phyloP scores from a whole-genome alignment of 768 basidiomycete species.

The Royoungia palumana region DNA sequence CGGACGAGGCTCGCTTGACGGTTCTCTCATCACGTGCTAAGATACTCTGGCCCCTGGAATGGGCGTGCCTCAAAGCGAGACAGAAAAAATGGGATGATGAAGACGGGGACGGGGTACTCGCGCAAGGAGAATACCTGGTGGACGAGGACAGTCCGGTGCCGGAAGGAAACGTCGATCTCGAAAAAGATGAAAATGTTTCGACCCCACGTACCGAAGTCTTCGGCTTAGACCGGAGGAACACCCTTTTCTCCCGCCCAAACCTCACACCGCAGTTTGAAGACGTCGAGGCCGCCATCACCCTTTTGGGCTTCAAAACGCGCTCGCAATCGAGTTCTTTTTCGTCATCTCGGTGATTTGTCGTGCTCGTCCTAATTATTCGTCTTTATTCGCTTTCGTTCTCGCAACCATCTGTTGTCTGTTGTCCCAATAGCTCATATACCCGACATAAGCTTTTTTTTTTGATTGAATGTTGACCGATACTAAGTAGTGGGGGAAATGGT shows the following conservation, averaged over 20 bases:
- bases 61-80: conserved; percentile 61
- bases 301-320: conserved; percentile 32
- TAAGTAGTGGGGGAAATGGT: not conserved
- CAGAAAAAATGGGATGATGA: conserved; percentile 26
- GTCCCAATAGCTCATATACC: conserved; percentile 9
- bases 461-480: not conserved
- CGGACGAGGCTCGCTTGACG: conserved; percentile 26
- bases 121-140: not conserved
- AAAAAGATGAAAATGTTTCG: conserved; percentile 10
- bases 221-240: not conserved
- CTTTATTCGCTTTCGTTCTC: conserved; percentile 17
- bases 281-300: conserved; percentile 36
- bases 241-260: conserved; percentile 1
- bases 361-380: conserved; percentile 28
- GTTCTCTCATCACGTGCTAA: conserved; percentile 33
- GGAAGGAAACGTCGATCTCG: conserved; percentile 13
- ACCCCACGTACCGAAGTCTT: conserved; percentile 1
- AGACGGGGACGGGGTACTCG: conserved; percentile 11
- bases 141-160: conserved; percentile 15
- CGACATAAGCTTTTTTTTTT: too few relatives aligned
- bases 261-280: conserved; percentile 27
- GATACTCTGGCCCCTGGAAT: conserved; percentile 59
- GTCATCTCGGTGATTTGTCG: conserved; percentile 10
- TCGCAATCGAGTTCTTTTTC: conserved; percentile 4
- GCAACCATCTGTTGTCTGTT: conserved; percentile 8